Conservation (phyloP, 768 basidiomycete genomes). For the Rhizopogon sp. region DNA sequence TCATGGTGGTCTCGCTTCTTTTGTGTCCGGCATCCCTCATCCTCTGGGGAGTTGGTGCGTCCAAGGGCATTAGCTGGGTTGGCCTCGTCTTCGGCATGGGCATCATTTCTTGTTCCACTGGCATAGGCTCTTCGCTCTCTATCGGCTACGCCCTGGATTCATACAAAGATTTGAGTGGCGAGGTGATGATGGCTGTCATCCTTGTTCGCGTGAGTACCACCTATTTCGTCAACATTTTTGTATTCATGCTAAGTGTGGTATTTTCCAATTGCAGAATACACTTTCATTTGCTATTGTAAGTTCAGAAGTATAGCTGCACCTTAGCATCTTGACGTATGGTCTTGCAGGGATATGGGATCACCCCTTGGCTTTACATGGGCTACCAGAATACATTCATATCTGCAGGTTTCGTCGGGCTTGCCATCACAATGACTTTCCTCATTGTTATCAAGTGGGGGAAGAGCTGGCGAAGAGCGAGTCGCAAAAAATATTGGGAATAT, state of each 20-base stretch:
- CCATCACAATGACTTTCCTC: slow-evolving; percentile 16
- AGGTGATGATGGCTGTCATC: slow-evolving; percentile 16
- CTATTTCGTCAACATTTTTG: not conserved
- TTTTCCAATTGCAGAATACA: slow-evolving; percentile 8
- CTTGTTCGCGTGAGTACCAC: slow-evolving; percentile 12
- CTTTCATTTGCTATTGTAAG: slow-evolving; percentile 15
- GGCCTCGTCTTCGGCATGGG: slow-evolving; percentile 16
- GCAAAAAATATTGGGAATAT: slow-evolving; percentile 13
- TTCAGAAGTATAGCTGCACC: not conserved
- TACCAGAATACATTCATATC: slow-evolving; percentile 14
- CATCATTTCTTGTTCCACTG: slow-evolving; percentile 17
- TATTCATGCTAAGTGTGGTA: not conserved
- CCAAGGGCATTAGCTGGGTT: slow-evolving; percentile 10
- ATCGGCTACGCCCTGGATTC: slow-evolving; percentile 16
- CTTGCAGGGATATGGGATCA: slow-evolving; percentile 15
- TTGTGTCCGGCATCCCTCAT: slow-evolving; percentile 15
- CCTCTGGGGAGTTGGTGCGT: slow-evolving; percentile 16
- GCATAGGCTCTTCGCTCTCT: slow-evolving; percentile 14
- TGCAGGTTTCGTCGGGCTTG: slow-evolving; percentile 13
- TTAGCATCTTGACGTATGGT: not conserved
- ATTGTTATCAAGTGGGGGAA: slow-evolving; percentile 13
- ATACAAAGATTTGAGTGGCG: slow-evolving; percentile 15
- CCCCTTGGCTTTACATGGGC: slow-evolving; percentile 16
- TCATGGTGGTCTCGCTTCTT: slow-evolving; percentile 15
- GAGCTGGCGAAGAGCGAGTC: slow-evolving; percentile 11